phyloP scores from a whole-genome alignment of 768 basidiomycete species.

The Omphalotus guepiniiformis region DNA sequence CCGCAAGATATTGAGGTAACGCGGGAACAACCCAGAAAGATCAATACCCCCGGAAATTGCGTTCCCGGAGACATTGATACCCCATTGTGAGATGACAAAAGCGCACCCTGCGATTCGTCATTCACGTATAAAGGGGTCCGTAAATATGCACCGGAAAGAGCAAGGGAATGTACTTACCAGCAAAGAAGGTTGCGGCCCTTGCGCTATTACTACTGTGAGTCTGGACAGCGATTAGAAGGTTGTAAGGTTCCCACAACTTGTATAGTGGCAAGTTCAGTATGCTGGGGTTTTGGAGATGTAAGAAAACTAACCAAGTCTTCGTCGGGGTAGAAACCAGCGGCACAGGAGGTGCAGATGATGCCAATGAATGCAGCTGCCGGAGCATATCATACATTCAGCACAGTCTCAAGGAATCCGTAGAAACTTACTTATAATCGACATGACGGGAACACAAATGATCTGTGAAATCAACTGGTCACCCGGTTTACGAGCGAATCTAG shows the following conservation, averaged over 20 bases:
- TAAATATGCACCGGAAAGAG: constrained; percentile 15
- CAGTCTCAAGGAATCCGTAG: not conserved
- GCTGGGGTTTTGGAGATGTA: constrained; percentile 16
- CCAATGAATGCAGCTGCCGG: not conserved
- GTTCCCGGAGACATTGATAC: constrained; percentile 18
- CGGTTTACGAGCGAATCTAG: not conserved
- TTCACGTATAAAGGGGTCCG: not conserved
- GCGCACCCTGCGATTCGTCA: not conserved
- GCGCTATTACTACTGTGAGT: constrained; percentile 4
- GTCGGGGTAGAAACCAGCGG: not conserved
- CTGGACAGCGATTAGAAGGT: constrained; percentile 12
- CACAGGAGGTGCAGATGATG: not conserved
- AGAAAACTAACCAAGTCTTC: constrained; percentile 1
- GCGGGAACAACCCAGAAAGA: constrained; percentile 34
- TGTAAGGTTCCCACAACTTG: constrained; percentile 19
- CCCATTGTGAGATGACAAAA: not conserved
- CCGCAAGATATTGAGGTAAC: constrained; percentile 37
- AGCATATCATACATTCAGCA: not conserved
- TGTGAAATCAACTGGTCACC: not conserved
- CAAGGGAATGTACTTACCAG: too few species aligned
- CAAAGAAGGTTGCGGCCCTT: constrained; percentile 20
- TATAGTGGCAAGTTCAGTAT: constrained; percentile 14
- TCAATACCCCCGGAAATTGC: constrained; percentile 25
- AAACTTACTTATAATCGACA: not conserved
- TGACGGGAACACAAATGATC: not conserved